Percentiles rank a stretch among this genome's conserved stretches.
Conservation (phyloP, 805 yeast genomes). For the Jamesozyma hellenica region DNA sequence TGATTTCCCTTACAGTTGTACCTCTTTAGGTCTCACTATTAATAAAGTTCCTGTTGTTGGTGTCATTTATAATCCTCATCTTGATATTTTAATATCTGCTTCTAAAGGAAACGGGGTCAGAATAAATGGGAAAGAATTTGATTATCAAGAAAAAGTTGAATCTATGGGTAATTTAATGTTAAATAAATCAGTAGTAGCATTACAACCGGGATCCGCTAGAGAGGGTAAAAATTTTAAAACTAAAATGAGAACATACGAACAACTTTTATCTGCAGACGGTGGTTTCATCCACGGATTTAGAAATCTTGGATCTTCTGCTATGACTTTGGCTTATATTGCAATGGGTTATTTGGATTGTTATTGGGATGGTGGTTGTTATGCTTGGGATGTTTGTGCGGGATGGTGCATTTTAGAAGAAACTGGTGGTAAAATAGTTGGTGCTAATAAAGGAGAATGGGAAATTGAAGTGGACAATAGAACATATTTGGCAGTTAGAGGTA, state of each 20-base stretch:
- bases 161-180: slow-evolving; percentile 78
- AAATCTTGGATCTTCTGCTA: slow-evolving; percentile 55
- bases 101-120: slow-evolving; percentile 46
- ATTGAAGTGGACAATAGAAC: slow-evolving; percentile 44
- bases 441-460: slow-evolving; percentile 40
- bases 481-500: slow-evolving; percentile 47
- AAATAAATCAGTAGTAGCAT: slow-evolving; percentile 77
- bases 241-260: slow-evolving; percentile 68
- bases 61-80: slow-evolving; percentile 52
- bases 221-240: slow-evolving; percentile 85
- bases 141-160: slow-evolving; percentile 57
- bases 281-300: slow-evolving; percentile 74
- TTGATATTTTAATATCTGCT: slow-evolving; percentile 42
- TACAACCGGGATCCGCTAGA: slow-evolving; percentile 79
- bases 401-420: slow-evolving; percentile 54
- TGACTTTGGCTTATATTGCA: slow-evolving; percentile 50
- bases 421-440: slow-evolving; percentile 50
- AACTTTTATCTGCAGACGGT: slow-evolving; percentile 78
- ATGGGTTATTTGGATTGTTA: slow-evolving; percentile 51
- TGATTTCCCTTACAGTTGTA: slow-evolving; percentile 52
- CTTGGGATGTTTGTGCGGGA: slow-evolving; percentile 69
- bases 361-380: slow-evolving; percentile 62
- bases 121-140: slow-evolving; percentile 36
- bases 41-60: slow-evolving; percentile 46
- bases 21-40: slow-evolving; percentile 49